phyloP scores from a whole-genome alignment of 2,329 filamentous ascomycete species.

The Akanthomyces lecanii region DNA sequence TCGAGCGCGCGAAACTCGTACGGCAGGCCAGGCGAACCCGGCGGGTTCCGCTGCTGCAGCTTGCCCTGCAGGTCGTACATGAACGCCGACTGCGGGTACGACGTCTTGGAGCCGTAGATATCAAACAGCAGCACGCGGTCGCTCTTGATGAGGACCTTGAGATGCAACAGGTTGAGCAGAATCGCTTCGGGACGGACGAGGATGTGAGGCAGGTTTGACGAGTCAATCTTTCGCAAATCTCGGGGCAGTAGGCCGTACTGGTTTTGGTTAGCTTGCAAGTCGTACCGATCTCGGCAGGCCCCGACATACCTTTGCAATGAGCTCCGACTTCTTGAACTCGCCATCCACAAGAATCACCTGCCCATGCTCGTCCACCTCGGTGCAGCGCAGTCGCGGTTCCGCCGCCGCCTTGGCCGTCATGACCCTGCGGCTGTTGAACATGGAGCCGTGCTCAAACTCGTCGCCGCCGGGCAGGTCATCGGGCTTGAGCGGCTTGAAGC shows the following conservation, averaged over 20 bases:
- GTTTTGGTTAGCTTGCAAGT: not conserved
- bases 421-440: slow-evolving; percentile 66
- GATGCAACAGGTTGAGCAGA: slow-evolving; percentile 90
- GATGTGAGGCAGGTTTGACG: slow-evolving; percentile 90
- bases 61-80: slow-evolving; percentile 97
- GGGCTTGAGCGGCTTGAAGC: slow-evolving; percentile 43
- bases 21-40: slow-evolving; percentile 63
- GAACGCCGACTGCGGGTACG: slow-evolving; percentile 92
- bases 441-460: slow-evolving; percentile 28
- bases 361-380: slow-evolving; percentile 88
- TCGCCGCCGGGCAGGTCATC: slow-evolving; percentile 50
- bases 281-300: not conserved
- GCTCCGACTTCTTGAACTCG: slow-evolving; percentile 95
- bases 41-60: slow-evolving; percentile 69
- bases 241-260: slow-evolving; percentile 89
- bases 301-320: slow-evolving; percentile 76
- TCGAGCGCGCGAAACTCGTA: slow-evolving; percentile 97
- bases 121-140: slow-evolving; percentile 95
- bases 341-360: slow-evolving; percentile 89
- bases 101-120: slow-evolving; percentile 89
- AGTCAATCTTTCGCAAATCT: slow-evolving; percentile 96
- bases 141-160: slow-evolving; percentile 91
- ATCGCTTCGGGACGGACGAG: slow-evolving; percentile 90
- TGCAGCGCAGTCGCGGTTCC: slow-evolving; percentile 84
- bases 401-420: slow-evolving; percentile 72